These are phyloP conservation scores for Aureobasidium lini DNA, from an alignment of 2,329 filamentous ascomycete genomes.

Conservation along the genomic window DNA sequence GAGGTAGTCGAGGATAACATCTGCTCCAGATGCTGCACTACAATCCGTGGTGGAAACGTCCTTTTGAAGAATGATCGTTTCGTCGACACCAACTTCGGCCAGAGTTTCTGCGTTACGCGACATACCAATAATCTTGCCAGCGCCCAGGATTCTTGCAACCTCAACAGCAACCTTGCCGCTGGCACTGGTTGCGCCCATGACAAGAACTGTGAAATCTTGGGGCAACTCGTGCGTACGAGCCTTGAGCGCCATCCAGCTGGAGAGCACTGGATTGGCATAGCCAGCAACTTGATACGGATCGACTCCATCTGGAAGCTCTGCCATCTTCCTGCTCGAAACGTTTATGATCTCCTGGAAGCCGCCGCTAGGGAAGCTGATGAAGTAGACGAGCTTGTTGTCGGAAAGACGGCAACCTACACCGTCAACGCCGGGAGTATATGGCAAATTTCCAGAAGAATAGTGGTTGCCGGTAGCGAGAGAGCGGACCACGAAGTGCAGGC, in stretches of 20 bases:
- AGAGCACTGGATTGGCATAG: constrained; percentile 48
- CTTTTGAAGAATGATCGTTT: constrained; percentile 36
- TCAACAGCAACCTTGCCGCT: constrained; percentile 46
- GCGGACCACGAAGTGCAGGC: constrained; percentile 48
- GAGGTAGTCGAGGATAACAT: constrained; percentile 52
- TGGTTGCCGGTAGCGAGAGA: constrained; percentile 48
- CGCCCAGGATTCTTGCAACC: constrained; percentile 43
- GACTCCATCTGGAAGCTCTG: constrained; percentile 38
- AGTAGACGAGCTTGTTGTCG: constrained; percentile 46
- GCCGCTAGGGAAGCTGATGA: constrained; percentile 32
- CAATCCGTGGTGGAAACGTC: constrained; percentile 40
- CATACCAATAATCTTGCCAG: constrained; percentile 44
- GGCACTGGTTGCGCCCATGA: constrained; percentile 47
- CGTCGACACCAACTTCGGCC: constrained; percentile 39
- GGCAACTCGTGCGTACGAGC: constrained; percentile 36
- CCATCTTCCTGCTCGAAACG: constrained; percentile 33
- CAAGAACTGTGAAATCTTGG: constrained; percentile 40
- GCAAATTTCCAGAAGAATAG: constrained; percentile 44
- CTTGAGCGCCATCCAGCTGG: constrained; percentile 51
- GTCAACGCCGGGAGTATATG: constrained; percentile 47
- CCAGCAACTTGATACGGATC: constrained; percentile 47
- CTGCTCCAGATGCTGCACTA: constrained; percentile 38
- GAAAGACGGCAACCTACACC: constrained; percentile 40
- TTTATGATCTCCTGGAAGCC: constrained; percentile 45
- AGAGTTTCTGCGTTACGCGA: constrained; percentile 42